Percentiles rank a stretch among this genome's conserved stretches.
Evolutionary conservation across 2,329 filamentous ascomycete species (phyloP).

Genomic region (Arthroderma uncinatum): DNA sequence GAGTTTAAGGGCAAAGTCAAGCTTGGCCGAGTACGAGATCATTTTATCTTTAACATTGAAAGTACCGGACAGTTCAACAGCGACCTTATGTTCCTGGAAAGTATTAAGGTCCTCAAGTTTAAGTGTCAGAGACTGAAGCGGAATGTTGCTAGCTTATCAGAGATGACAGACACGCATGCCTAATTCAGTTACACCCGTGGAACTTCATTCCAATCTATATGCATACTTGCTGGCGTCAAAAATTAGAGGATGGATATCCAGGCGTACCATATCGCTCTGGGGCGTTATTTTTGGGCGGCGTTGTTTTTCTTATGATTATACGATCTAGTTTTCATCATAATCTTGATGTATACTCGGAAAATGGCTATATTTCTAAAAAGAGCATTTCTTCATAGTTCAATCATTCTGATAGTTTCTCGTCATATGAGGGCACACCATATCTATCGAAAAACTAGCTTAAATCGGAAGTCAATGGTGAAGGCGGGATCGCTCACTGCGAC

Average conservation of each 20-base stretch:
- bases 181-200: not conserved
- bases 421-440: not conserved
- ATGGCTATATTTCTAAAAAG: not conserved
- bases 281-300: not conserved
- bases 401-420: not conserved
- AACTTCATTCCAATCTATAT: not conserved
- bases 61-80: slow-evolving; percentile 92
- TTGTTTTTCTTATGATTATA: not conserved
- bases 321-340: not conserved
- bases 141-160: slow-evolving; percentile 33
- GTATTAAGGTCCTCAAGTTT: slow-evolving; percentile 69
- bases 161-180: slow-evolving; percentile 21
- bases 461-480: slow-evolving; percentile 61
- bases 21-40: slow-evolving; percentile 77
- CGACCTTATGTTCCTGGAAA: slow-evolving; percentile 85
- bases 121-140: slow-evolving; percentile 54
- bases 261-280: not conserved
- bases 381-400: not conserved
- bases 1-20: slow-evolving; percentile 96
- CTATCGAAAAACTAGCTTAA: slow-evolving; percentile 41
- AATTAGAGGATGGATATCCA: not conserved
- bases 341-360: not conserved
- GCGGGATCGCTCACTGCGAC: slow-evolving; percentile 89
- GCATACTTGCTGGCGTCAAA: not conserved
- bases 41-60: slow-evolving; percentile 95